Conservation (phyloP, 1,139 yeast species). For the Scheffersomyces parashehatae region DNA sequence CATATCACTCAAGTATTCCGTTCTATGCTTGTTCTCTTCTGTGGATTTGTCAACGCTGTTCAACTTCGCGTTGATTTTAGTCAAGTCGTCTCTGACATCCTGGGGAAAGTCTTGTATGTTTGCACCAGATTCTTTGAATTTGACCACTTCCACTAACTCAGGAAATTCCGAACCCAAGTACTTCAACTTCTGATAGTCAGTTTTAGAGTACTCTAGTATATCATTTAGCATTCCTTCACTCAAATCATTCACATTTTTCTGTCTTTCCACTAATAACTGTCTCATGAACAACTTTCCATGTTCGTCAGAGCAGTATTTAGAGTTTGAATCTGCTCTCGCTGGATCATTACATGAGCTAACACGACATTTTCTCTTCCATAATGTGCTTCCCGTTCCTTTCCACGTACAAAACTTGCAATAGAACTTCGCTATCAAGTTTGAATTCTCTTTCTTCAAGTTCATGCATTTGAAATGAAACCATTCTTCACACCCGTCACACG, state of each 20-base stretch:
- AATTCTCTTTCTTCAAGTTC: constrained; percentile 53
- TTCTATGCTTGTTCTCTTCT: constrained; percentile 16
- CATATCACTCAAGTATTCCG: constrained; percentile 25
- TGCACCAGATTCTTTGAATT: constrained; percentile 32
- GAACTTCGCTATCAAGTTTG: constrained; percentile 61
- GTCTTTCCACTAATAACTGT: constrained; percentile 7
- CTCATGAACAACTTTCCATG: constrained; percentile 67
- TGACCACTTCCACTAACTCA: constrained; percentile 36
- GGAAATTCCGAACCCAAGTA: constrained; percentile 38
- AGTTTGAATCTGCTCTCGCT: constrained; percentile 35
- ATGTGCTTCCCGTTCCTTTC: constrained; percentile 42
- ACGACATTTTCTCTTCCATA: constrained; percentile 80
- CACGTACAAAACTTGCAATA: constrained; percentile 76
- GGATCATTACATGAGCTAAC: constrained; percentile 61
- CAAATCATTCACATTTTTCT: constrained; percentile 16
- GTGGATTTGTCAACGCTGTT: constrained; percentile 19
- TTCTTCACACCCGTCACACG: constrained; percentile 93
- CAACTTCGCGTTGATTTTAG: constrained; percentile 22
- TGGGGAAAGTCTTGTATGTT: constrained; percentile 31
- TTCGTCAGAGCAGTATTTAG: constrained; percentile 74
- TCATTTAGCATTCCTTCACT: constrained; percentile 20
- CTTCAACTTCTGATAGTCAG: constrained; percentile 15
- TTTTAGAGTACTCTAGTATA: constrained; percentile 15
- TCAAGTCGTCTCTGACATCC: constrained; percentile 22
- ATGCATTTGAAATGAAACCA: constrained; percentile 91